A percentile compares a stretch with the other conserved stretches of the same genome.
Evolutionary conservation across 495 filamentous ascomycete genomes (phyloP).

Genomic region (Pyronema omphalodes): DNA sequence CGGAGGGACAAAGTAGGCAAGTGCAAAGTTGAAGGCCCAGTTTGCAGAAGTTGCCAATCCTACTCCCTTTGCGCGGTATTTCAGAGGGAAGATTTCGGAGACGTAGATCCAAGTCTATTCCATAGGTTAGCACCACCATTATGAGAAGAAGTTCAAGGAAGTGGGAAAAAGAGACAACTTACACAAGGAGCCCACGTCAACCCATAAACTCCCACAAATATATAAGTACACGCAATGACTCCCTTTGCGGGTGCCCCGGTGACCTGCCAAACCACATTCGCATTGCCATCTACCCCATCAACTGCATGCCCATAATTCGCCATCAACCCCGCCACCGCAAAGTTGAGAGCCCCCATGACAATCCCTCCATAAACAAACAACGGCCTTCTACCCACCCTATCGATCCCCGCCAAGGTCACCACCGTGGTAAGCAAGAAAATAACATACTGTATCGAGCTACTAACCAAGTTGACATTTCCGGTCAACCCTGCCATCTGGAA

Average conservation of each 20-base stretch:
- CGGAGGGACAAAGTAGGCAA: slow-evolving; percentile 60
- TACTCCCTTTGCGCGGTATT: slow-evolving; percentile 53
- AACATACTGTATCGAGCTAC: slow-evolving; percentile 56
- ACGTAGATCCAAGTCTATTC: slow-evolving; percentile 23
- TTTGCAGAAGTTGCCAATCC: slow-evolving; percentile 51
- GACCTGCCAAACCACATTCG: slow-evolving; percentile 39
- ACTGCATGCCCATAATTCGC: slow-evolving; percentile 29
- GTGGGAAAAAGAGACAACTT: background rate
- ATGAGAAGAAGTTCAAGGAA: too few species aligned
- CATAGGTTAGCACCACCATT: too few species aligned
- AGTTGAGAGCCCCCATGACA: slow-evolving; percentile 50
- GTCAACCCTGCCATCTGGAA: slow-evolving; percentile 53
- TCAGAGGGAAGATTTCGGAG: slow-evolving; percentile 54
- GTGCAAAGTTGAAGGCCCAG: slow-evolving; percentile 59
- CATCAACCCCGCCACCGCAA: slow-evolving; percentile 43
- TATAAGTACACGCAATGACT: slow-evolving; percentile 60
- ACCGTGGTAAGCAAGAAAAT: slow-evolving; percentile 45
- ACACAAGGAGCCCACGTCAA: slow-evolving; percentile 37
- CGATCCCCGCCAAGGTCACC: slow-evolving; percentile 37
- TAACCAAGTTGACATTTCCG: slow-evolving; percentile 40
- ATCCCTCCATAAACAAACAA: slow-evolving; percentile 52
- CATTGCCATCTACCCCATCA: slow-evolving; percentile 42
- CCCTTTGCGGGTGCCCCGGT: slow-evolving; percentile 44
- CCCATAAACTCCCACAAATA: slow-evolving; percentile 60
- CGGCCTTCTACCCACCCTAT: slow-evolving; percentile 41